phyloP scores from a whole-genome alignment of 305 asterid genomes.

The Fraxinus dipetala region DNA sequence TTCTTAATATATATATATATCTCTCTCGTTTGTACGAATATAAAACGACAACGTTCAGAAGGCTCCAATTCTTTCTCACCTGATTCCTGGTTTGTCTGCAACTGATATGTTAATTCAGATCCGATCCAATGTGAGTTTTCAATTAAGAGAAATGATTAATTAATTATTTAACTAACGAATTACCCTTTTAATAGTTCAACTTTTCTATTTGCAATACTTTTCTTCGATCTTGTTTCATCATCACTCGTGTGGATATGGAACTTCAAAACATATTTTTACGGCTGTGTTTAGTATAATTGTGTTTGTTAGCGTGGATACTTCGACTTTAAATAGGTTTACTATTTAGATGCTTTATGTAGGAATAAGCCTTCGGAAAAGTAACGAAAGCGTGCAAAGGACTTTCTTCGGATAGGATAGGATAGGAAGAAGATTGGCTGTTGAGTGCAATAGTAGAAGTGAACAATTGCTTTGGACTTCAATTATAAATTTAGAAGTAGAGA shows the following conservation, averaged over 20 bases:
- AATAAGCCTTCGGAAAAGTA: no score
- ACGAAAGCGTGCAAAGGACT: no score
- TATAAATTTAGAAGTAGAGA: no score
- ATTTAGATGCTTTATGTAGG: no score
- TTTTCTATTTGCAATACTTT: not conserved
- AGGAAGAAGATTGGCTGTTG: not conserved
- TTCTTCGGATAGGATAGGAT: not conserved
- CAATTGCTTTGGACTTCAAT: not conserved
- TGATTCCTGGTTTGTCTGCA: not conserved
- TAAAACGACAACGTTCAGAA: slow-evolving; percentile 28
- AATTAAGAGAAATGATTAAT: not conserved
- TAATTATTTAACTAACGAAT: not conserved
- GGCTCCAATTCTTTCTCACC: not conserved
- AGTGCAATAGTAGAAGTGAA: not conserved
- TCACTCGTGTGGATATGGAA: not conserved
- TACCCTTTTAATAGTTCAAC: not conserved
- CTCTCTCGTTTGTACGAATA: not conserved
- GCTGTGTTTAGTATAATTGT: not conserved
- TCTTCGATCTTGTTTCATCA: not conserved
- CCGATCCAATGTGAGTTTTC: not conserved
- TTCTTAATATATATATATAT: not conserved
- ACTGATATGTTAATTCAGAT: not conserved
- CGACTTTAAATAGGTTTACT: not conserved
- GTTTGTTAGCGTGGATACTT: not conserved
- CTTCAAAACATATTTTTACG: not conserved